Base-by-base conservation (phyloP, 805 yeast species). In the Hanseniaspora lindneri region DNA sequence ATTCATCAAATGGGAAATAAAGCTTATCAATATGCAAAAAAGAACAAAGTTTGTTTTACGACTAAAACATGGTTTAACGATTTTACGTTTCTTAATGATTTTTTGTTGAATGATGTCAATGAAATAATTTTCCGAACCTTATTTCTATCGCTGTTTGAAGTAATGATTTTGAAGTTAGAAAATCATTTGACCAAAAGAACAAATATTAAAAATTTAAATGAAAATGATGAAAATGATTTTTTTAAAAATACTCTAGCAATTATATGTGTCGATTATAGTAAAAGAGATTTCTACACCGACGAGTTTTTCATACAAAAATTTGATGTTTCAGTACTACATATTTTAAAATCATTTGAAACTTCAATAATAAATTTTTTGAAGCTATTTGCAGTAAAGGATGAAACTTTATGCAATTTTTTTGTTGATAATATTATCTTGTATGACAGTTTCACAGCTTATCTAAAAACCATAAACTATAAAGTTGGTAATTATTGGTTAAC, bases 401-500 rank as follows among this genome's bases (percentile, higher is more conserved):
- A 27, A 10, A 33, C 21, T 14, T 34, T 28, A 25, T 13, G 14
- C 7, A 19, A 42, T 21, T 7, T 23, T 16, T 24, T 30, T 11
- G 14, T 11, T 4, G 1, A 19, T n/a, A 36, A 29, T 21, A 20
- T 34, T 10, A 28, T 4, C 4, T 21, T 20, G 14, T 44, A 44
- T 9, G 23, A 29, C 5, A 21, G 29, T 3, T 30, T 37, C 13
- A n/a, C 28, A 29, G 19, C 19, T 8, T 37, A 28, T 28, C 16
- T 44, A 30, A n/a, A 23, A 10, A 21, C 16, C 6, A 16, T 44
- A 3, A 25, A 29, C 4, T 37, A 36, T 23, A 19, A 21, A 16
- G 14, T 29, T 36, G 49, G 33, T 23, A 32, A 44, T 14, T 14
- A 32, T 23, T 36, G 49, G 42, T 4, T 24, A 23, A 23, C 23